phyloP scores from a whole-genome alignment of 1,139 yeast species.

The Geotrichum restrictum region DNA sequence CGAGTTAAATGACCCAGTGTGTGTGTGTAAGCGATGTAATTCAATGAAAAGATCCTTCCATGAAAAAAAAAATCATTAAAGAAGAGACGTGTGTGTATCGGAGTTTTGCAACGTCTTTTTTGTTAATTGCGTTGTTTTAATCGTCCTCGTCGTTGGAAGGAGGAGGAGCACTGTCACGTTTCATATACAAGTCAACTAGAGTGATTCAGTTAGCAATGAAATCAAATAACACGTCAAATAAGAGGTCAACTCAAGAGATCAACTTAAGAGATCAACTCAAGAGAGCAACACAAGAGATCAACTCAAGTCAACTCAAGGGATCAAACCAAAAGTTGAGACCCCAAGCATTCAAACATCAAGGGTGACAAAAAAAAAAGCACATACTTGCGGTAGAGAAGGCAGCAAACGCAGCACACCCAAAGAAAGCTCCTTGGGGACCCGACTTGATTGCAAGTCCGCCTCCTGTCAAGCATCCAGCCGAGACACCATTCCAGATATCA shows the following conservation, averaged over 20 bases:
- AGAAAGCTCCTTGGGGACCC: conserved; percentile 87
- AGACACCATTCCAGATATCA: conserved; percentile 85
- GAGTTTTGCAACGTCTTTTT: not conserved
- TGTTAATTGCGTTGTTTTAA: conserved; percentile 35
- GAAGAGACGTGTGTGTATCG: not conserved
- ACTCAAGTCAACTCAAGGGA: too few relatives aligned
- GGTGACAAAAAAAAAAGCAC: conserved; percentile 13
- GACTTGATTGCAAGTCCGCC: conserved; percentile 82
- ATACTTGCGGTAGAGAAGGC: conserved; percentile 81
- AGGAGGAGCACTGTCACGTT: conserved; percentile 80
- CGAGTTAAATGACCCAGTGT: too few relatives aligned
- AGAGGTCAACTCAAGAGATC: too few relatives aligned
- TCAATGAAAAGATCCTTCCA: too few relatives aligned
- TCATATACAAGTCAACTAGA: conserved; percentile 71
- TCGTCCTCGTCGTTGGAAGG: conserved; percentile 88
- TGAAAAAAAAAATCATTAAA: not conserved
- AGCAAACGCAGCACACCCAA: conserved; percentile 98
- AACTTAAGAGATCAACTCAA: too few relatives aligned
- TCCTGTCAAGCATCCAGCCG: conserved; percentile 95
- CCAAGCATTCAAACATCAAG: not conserved
- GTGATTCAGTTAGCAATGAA: not conserved
- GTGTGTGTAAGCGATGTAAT: too few relatives aligned
- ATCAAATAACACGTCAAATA: too few relatives aligned
- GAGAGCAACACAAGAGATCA: too few relatives aligned
- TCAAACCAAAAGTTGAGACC: not conserved